phyloP scores from a whole-genome alignment of 345 rosid genomes.

The Syzygium grande region DNA sequence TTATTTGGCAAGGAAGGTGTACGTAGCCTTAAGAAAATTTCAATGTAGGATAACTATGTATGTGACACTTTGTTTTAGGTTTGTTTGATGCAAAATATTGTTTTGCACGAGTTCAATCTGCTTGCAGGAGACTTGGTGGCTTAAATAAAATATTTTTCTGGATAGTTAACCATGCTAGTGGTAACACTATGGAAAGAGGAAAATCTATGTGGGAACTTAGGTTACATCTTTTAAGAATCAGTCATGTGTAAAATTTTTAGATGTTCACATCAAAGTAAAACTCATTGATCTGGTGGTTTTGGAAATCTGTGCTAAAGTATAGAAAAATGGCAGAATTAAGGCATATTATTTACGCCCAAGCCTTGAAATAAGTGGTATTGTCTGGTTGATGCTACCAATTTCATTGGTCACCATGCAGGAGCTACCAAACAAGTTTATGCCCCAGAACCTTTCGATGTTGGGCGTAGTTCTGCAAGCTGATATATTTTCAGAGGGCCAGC shows the following conservation, averaged over 20 bases:
- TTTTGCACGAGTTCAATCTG: not conserved
- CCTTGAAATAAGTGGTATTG: not conserved
- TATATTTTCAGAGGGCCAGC: slow-evolving; percentile 37
- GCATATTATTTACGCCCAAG: not conserved
- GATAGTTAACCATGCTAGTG: not conserved
- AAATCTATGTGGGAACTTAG: not conserved
- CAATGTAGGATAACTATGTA: not conserved
- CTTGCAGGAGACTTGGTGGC: not conserved
- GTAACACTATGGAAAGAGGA: not conserved
- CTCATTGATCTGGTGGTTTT: not conserved
- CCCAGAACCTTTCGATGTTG: slow-evolving; percentile 91
- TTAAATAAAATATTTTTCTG: not conserved
- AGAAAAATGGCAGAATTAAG: not conserved
- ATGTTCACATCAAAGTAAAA: not conserved
- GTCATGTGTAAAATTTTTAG: not conserved
- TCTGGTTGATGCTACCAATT: not conserved
- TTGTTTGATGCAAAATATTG: not conserved
- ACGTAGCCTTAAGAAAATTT: not conserved
- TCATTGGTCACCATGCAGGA: slow-evolving; percentile 36
- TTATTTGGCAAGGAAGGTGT: not conserved
- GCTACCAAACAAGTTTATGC: slow-evolving; percentile 91
- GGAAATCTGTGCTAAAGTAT: not conserved
- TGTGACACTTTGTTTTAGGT: not conserved
- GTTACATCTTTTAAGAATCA: not conserved
- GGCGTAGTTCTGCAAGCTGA: slow-evolving; percentile 68